Evolutionary conservation across 371 early-diverging fungal genomes (phyloP).

Genomic region (Mortierella polycephala): DNA sequence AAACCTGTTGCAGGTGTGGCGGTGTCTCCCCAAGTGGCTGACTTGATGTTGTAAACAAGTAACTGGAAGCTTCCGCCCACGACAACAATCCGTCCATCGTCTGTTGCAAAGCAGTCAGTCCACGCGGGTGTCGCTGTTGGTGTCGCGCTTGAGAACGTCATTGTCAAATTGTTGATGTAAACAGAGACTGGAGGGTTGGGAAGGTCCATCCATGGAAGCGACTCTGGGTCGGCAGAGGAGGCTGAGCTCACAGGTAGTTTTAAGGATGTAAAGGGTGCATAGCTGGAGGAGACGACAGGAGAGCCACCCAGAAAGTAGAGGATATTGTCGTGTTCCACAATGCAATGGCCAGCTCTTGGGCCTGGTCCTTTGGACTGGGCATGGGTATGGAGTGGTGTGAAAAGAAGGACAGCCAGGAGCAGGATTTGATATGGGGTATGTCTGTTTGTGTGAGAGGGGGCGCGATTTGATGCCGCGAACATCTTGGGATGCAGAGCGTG

Average conservation of each 20-base stretch:
- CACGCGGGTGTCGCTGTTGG: conserved; percentile 30
- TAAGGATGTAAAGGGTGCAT: conserved; percentile 45
- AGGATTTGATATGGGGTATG: conserved; percentile 1
- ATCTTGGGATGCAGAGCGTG: too few species aligned
- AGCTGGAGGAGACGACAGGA: conserved; percentile 26
- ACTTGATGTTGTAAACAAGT: conserved; percentile 28
- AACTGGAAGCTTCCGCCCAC: conserved; percentile 42
- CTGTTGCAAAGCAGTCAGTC: conserved; percentile 52
- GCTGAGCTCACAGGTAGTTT: conserved; percentile 24
- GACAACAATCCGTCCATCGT: conserved; percentile 47
- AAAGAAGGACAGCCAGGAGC: background rate
- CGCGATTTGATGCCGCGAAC: too few species aligned
- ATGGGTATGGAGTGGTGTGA: conserved; percentile 1
- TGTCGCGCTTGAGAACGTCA: conserved; percentile 16
- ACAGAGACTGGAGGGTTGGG: conserved; percentile 36
- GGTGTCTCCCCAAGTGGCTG: conserved; percentile 21
- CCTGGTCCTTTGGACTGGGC: conserved; percentile 51
- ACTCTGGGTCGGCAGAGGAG: conserved; percentile 13
- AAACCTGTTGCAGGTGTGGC: conserved; percentile 2
- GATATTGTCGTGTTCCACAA: conserved; percentile 41
- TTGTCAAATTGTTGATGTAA: conserved; percentile 42
- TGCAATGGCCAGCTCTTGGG: conserved; percentile 47
- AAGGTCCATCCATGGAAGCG: conserved; percentile 38
- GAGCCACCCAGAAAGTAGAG: conserved; percentile 50
- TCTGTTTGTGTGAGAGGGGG: background rate